Evolutionary conservation across 805 yeast genomes (phyloP).

Genomic region (Kluyveromyces siamensis): DNA sequence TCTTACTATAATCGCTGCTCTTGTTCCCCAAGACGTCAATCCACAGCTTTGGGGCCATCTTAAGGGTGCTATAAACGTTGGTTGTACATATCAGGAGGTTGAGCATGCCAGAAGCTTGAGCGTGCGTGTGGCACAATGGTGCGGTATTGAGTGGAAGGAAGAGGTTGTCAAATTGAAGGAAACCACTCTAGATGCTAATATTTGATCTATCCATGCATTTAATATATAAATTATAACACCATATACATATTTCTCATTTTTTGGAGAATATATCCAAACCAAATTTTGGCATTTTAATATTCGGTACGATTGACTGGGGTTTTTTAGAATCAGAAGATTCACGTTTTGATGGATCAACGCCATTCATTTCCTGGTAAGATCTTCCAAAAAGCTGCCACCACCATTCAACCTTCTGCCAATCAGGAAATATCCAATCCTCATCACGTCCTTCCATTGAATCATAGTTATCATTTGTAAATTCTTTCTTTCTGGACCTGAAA

Average conservation of each 20-base stretch:
- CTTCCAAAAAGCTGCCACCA: conserved; percentile 85
- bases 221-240: neutral
- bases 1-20: conserved; percentile 63
- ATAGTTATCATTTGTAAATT: conserved; percentile 53
- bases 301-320: conserved; percentile 5
- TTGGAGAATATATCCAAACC: conserved; percentile 19
- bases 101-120: conserved; percentile 52
- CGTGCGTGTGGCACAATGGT: conserved; percentile 60
- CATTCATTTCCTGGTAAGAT: conserved; percentile 56
- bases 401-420: conserved; percentile 48
- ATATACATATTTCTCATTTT: conserved; percentile 4
- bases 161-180: conserved; percentile 25
- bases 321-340: neutral
- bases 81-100: conserved; percentile 58
- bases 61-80: conserved; percentile 74
- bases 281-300: conserved; percentile 14
- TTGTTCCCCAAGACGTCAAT: conserved; percentile 88
- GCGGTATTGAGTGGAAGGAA: conserved; percentile 53
- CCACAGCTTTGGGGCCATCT: conserved; percentile 90
- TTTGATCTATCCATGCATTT: neutral
- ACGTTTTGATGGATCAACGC: neutral
- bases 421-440: conserved; percentile 42
- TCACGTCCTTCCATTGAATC: conserved; percentile 17
- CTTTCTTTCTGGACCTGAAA: conserved; percentile 63
- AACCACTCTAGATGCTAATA: neutral